A percentile compares a stretch with the other conserved stretches of the same genome.
Conservation (phyloP, 345 rosid genomes). For the Camelina hispida region DNA sequence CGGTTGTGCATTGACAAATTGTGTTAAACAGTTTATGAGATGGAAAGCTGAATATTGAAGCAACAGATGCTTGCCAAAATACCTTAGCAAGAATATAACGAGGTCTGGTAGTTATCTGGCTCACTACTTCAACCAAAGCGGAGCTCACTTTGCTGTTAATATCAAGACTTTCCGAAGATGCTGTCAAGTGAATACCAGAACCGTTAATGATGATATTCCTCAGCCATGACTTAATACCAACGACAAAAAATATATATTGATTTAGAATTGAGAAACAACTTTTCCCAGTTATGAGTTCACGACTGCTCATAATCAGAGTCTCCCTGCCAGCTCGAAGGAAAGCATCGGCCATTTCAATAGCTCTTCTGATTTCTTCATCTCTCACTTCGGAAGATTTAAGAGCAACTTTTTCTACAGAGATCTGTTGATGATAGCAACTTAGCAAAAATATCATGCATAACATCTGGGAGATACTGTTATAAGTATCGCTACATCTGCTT, state of each 20-base stretch:
- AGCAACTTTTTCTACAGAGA: constrained; percentile 87
- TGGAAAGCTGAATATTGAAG: constrained; percentile 25
- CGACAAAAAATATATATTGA: constrained; percentile 11
- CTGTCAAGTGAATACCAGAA: constrained; percentile 50
- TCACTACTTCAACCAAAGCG: constrained; percentile 89
- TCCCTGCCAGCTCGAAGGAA: constrained; percentile 68
- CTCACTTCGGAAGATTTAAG: constrained; percentile 71
- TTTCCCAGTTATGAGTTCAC: constrained; percentile 88
- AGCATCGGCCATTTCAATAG: constrained; percentile 75
- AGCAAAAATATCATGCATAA: constrained; percentile 20
- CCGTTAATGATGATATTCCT: constrained; percentile 24
- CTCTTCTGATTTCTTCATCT: constrained; percentile 74
- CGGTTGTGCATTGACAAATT: constrained; percentile 11
- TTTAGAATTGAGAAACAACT: constrained; percentile 49
- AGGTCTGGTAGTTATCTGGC: constrained; percentile 76
- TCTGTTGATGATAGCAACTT: constrained; percentile 52
- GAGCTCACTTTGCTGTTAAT: constrained; percentile 98
- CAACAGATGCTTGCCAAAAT: constrained; percentile 26
- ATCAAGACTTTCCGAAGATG: constrained; percentile 87
- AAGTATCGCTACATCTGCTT: constrained; percentile 16
- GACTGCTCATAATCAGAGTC: constrained; percentile 90
- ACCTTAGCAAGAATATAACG: constrained; percentile 99
- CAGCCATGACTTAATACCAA: neutral
- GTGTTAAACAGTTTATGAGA: constrained; percentile 7
- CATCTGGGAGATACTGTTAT: neutral